phyloP scores from a whole-genome alignment of 768 basidiomycete species.

The Hygrocybe coccinea region DNA sequence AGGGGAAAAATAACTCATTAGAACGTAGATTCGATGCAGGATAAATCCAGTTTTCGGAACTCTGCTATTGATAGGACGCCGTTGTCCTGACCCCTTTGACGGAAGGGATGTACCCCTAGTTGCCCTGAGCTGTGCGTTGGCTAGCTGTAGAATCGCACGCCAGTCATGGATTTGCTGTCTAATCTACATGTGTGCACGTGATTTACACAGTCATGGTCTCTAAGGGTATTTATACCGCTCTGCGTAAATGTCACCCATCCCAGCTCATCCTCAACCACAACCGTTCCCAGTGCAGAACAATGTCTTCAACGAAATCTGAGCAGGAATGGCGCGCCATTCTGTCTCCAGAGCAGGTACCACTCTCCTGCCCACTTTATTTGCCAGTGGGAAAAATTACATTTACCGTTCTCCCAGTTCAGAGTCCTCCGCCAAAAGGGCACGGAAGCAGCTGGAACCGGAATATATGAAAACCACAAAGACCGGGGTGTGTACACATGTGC shows the following conservation, averaged over 20 bases:
- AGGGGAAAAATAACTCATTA: conserved; percentile 1
- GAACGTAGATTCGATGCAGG: conserved; percentile 75
- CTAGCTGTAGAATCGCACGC: neutral
- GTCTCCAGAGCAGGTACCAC: conserved; percentile 70
- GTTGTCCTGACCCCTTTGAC: neutral
- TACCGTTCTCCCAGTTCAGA: conserved; percentile 55
- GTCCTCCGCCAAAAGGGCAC: conserved; percentile 86
- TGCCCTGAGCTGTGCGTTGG: neutral
- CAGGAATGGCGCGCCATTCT: conserved; percentile 82
- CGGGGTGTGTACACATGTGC: conserved; percentile 74
- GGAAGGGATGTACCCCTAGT: too few relatives aligned
- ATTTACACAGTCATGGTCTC: neutral
- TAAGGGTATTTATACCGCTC: too few relatives aligned
- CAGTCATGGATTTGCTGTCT: too few relatives aligned
- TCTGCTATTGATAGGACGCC: conserved; percentile 48
- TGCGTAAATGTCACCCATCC: too few relatives aligned
- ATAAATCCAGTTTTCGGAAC: conserved; percentile 80
- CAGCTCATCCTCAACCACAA: neutral
- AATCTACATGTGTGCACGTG: too few relatives aligned
- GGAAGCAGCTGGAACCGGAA: conserved; percentile 70
- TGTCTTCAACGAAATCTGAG: conserved; percentile 53
- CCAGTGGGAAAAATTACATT: neutral
- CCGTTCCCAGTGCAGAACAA: conserved; percentile 22
- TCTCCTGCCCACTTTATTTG: neutral
- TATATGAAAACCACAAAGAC: conserved; percentile 65